Base-by-base conservation (phyloP, 768 basidiomycete genomes). In the Amanita fuliginea region DNA sequence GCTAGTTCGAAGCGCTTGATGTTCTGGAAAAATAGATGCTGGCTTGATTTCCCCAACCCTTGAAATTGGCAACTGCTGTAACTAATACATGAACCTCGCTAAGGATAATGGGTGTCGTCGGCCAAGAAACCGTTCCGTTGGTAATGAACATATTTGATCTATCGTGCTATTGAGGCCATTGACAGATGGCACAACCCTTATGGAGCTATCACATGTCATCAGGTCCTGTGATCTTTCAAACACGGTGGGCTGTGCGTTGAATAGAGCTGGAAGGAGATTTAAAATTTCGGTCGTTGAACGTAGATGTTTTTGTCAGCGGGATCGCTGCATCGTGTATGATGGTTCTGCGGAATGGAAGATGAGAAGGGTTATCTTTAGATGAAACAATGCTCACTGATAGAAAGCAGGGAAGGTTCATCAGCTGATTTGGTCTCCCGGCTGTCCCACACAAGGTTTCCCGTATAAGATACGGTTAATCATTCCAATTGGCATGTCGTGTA, bases 401-500 rank as follows among this genome's bases (percentile, higher is more conserved):
- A 33, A 28, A 28, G 22, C n/a, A 26, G 6, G 16, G 13, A 24
- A 47, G 2, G 9, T 40, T 48, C 10, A 32, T 41, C 39, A 19
- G 16, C 10, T 39, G 32, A 30, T 40, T 48, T 39, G 18, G 18
- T 32, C 18, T 36, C 19, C 32, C 7, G 47, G 28, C 33, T 1
- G 16, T 30, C 48, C 1, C 19, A 22, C 34, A 13, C 34, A 42
- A 42, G 47, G 26, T 40, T 21, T 40, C 16, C 49, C 32, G 16
- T 88, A 89, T 28, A 86, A 57, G 42, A 86, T 78, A 44, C 82
- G 79, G 56, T 90, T 90, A 26, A 91, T 85, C 39, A 88, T 60
- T 10, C 84, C 83, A 45, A 88, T 79, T 3, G 90, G 90, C 54
- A 92, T 77, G 62, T 93, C 90, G 61, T 87, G 87, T 34, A 86